phyloP scores from a whole-genome alignment of 305 asterid genomes.

The Solanum hybrid region DNA sequence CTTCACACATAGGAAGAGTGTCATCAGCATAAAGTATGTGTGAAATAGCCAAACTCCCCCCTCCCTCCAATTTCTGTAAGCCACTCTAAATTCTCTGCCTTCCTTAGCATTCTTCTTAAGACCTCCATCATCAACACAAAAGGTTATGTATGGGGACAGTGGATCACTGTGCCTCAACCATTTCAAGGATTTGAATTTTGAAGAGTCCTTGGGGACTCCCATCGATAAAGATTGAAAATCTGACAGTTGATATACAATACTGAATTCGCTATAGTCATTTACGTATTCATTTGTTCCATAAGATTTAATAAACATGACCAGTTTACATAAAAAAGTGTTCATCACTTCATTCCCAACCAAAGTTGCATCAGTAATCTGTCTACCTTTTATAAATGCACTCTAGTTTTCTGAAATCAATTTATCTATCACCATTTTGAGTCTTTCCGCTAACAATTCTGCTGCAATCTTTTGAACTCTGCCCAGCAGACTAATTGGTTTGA shows the following conservation, averaged over 20 bases:
- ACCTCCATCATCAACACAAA: neutral
- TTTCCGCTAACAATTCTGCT: neutral
- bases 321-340: neutral
- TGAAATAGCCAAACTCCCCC: neutral
- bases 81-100: neutral
- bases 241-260: neutral
- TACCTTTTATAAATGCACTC: neutral
- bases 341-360: neutral
- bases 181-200: neutral
- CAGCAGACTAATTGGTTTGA: neutral
- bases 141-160: neutral
- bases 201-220: neutral
- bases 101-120: neutral
- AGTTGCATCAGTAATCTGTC: neutral
- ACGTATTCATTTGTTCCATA: neutral
- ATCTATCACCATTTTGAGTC: neutral
- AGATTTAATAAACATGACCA: neutral
- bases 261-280: neutral
- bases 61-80: neutral
- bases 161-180: neutral
- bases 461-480: neutral
- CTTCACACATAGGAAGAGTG: neutral
- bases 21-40: neutral
- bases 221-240: neutral
- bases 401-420: neutral